Percentiles rank a stretch among this genome's conserved stretches.
Conservation (phyloP, 306 rosid species). For the Glycine latifolia region DNA sequence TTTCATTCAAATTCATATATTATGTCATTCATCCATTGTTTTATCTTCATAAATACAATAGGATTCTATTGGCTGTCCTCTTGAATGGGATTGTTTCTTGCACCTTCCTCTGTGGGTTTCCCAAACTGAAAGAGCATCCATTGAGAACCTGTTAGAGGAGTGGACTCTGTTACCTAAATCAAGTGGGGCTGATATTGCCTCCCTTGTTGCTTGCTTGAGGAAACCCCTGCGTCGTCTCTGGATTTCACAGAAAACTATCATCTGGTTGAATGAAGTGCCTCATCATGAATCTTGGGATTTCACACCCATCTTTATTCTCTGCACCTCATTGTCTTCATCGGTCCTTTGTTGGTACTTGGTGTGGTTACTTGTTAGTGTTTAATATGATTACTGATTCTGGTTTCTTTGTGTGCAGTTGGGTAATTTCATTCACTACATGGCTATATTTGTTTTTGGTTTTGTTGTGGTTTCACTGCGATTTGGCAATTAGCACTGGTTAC, state of each 20-base stretch:
- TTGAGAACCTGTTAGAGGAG: constrained; percentile 74
- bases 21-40: neutral
- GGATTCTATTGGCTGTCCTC: constrained; percentile 50
- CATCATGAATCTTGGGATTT: constrained; percentile 95
- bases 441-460: too few species aligned
- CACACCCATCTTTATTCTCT: constrained; percentile 85
- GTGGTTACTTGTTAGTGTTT: too few species aligned
- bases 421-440: too few species aligned
- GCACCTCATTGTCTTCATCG: too few species aligned
- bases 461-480: too few species aligned
- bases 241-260: constrained; percentile 87
- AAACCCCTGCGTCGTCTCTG: constrained; percentile 90
- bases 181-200: constrained; percentile 82
- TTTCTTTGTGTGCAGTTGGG: too few species aligned
- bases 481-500: too few species aligned
- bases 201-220: constrained; percentile 69
- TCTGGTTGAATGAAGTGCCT: constrained; percentile 94
- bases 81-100: constrained; percentile 86
- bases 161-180: constrained; percentile 72
- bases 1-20: too few species aligned
- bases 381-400: too few species aligned
- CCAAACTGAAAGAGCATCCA: constrained; percentile 70
- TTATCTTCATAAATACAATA: constrained; percentile 43
- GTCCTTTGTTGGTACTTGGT: too few species aligned
- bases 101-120: constrained; percentile 96